Evolutionary conservation across 345 rosid genomes (phyloP), one percentile per base, ranked within the genome.

Genomic region (Citrus sp.): DNA sequence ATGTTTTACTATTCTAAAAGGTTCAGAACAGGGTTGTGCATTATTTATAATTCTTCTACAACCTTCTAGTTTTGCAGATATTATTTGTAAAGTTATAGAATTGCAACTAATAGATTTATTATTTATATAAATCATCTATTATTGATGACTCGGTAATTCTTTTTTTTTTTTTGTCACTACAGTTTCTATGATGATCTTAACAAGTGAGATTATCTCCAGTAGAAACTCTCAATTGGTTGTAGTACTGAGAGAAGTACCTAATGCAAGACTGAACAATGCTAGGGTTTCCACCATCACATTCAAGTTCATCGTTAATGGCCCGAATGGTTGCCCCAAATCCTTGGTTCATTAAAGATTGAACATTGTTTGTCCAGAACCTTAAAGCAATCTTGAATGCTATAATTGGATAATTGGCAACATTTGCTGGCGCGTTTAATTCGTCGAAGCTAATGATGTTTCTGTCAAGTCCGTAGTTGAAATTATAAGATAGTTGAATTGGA

Each of bases 401-500:
- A 1, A 84, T 34, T 0, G 86, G 86, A 9, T 89, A 72, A 3
- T 64, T 81, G 55, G 93, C 84, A 51, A 89, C 87, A 0, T 74
- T 79, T 75, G 88, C 87, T 0, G 87, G 89, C 7, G 76, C 25
- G 71, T 82, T 84, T 25, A 87, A 46, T 34, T 87, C 83, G 7
- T 87, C 85, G 35, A 84, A 84, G 1, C 81, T 74, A 2, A 82
- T 79, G 80, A 75, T 79, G 0, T 51, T 14, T 67, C 89, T 86
- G 2, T 86, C 90, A 0, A 86, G 78, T 37, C 90, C 87, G 3
- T 87, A 87, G 77, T 86, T 86, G 70, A 18, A 77, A 81, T 88
- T 90, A 89, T 88, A 82, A 10, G 90, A 75, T n/a, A 90, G 79
- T 58, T 90, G 91, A 38, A 88, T 65, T 1, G 86, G 89, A 37